Evolutionary conservation across 345 rosid genomes (phyloP).

Genomic region (Anastatica hierochuntica): DNA sequence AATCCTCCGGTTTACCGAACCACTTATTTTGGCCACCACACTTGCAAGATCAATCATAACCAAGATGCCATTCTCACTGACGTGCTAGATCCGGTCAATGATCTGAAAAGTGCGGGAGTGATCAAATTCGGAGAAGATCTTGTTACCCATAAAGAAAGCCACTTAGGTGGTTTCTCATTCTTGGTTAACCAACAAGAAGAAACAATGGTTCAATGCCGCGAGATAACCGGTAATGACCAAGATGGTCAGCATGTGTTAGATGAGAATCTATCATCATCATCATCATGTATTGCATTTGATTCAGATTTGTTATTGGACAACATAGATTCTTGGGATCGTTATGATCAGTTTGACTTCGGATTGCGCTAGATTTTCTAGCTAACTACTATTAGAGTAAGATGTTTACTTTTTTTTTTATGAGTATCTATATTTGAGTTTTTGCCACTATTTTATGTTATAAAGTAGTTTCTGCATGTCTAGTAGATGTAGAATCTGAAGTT

Average conservation of each 20-base stretch:
- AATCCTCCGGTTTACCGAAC: conserved; percentile 30
- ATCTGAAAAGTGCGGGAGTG: not conserved
- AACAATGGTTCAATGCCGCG: not conserved
- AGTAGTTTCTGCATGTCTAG: too few species aligned
- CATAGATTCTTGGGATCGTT: conserved; percentile 16
- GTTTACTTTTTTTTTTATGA: too few species aligned
- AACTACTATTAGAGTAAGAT: too few species aligned
- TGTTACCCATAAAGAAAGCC: not conserved
- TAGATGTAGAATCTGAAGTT: too few species aligned
- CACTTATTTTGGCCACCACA: conserved; percentile 26
- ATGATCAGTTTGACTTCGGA: too few species aligned
- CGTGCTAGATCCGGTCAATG: conserved; percentile 3
- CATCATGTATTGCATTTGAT: not conserved
- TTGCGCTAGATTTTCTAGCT: too few species aligned
- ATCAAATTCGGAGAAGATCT: conserved; percentile 13
- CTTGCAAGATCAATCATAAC: conserved; percentile 5
- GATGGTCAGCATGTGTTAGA: conserved; percentile 8
- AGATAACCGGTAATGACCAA: not conserved
- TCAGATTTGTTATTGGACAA: conserved; percentile 3
- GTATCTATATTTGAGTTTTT: too few species aligned
- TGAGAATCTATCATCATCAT: conserved; percentile 5
- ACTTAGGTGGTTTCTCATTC: too few species aligned
- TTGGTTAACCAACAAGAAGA: not conserved
- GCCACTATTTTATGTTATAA: too few species aligned
- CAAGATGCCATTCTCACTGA: not conserved